These are phyloP conservation scores for Colletotrichum liaoningense DNA, from an alignment of 2,329 filamentous ascomycete genomes.

Conservation along the genomic window DNA sequence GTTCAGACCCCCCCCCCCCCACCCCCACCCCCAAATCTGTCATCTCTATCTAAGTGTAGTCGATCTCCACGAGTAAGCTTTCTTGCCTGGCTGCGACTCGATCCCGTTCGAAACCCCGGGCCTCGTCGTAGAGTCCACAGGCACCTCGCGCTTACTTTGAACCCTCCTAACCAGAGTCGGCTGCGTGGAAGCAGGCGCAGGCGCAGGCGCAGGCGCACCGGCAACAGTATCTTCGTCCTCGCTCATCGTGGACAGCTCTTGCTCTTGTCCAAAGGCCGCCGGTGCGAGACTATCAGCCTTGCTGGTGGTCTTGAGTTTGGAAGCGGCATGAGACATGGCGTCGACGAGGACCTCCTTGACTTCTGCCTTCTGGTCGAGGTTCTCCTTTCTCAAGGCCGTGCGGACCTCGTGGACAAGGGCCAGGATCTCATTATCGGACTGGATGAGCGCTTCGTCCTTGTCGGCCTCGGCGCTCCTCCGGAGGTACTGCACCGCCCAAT, in stretches of 20 bases:
- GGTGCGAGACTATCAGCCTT: neutral
- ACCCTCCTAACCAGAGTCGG: neutral
- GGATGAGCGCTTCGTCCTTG: conserved; percentile 28
- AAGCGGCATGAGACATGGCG: neutral
- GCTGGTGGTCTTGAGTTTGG: neutral
- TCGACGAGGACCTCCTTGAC: conserved; percentile 6
- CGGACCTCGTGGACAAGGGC: conserved; percentile 15
- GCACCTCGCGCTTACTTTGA: neutral
- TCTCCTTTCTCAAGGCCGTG: conserved; percentile 8
- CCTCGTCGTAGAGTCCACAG: neutral
- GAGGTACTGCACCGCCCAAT: conserved; percentile 30
- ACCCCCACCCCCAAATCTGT: too few species aligned
- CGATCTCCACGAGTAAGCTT: conserved; percentile 1
- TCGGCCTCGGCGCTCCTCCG: conserved; percentile 6
- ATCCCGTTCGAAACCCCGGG: neutral
- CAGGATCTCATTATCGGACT: conserved; percentile 29
- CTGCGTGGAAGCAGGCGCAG: too few species aligned
- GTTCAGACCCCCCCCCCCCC: neutral
- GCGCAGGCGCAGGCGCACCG: neutral
- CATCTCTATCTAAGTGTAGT: neutral
- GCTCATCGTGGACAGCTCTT: neutral
- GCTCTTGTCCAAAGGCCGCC: neutral
- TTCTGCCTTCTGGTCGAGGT: conserved; percentile 5
- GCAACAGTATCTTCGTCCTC: neutral
- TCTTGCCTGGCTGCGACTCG: neutral